These are phyloP conservation scores for Tuber umbilicatum DNA, from an alignment of 495 filamentous ascomycete genomes.

Conservation along the genomic window DNA sequence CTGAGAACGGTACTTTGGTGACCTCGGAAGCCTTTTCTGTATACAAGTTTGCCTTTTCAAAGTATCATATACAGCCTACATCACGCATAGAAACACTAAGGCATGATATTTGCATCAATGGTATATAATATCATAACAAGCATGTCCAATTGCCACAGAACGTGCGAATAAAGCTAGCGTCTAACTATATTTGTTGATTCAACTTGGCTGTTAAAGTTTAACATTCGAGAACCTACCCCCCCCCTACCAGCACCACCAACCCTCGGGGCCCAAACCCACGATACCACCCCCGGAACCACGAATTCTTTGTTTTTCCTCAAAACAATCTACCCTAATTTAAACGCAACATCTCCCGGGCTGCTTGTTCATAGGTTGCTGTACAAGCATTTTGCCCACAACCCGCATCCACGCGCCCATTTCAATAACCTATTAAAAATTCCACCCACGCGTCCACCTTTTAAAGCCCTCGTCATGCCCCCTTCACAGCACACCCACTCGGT, in stretches of 20 bases:
- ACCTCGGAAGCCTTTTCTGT: neutral
- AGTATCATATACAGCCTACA: neutral
- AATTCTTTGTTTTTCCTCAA: neutral
- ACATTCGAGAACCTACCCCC: neutral
- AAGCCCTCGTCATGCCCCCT: neutral
- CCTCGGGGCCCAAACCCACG: neutral
- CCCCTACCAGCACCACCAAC: neutral
- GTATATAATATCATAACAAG: too few relatives aligned
- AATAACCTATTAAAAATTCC: neutral
- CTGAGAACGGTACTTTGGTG: neutral
- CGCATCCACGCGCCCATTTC: neutral
- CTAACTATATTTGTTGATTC: neutral
- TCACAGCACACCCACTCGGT: conserved; percentile 6
- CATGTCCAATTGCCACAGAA: neutral
- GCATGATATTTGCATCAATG: neutral
- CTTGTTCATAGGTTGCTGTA: neutral
- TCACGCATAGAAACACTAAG: neutral
- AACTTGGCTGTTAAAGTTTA: neutral
- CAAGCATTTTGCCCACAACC: neutral
- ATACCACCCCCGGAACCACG: neutral
- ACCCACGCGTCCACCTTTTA: neutral
- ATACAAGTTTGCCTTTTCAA: neutral
- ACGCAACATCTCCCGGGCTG: neutral
- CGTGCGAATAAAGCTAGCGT: neutral
- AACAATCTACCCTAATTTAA: neutral